Evolutionary conservation across 2,329 filamentous ascomycete species (phyloP).

Genomic region (Talaromyces amestolkiae): DNA sequence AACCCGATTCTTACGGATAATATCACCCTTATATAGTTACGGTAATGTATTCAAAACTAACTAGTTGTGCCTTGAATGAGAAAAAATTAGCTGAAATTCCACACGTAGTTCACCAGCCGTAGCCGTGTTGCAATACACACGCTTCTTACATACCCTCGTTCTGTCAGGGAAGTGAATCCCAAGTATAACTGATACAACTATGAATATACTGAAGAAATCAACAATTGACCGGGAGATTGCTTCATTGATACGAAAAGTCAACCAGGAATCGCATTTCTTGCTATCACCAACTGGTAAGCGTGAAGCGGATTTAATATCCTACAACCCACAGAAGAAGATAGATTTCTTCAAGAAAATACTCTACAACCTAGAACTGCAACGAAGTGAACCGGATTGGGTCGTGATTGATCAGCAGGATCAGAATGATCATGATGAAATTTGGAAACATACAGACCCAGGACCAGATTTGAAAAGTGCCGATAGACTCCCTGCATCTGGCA

Average conservation of each 20-base stretch:
- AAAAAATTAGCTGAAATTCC: too few relatives aligned
- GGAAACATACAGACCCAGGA: conserved; percentile 1
- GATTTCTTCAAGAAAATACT: background rate
- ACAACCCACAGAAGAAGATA: background rate
- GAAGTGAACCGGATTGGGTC: background rate
- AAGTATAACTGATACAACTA: too few relatives aligned
- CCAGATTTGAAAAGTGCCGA: background rate
- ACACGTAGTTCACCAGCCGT: too few relatives aligned
- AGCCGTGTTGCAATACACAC: too few relatives aligned
- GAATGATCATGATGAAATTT: conserved; percentile 2
- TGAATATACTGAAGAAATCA: too few relatives aligned
- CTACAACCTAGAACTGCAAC: background rate
- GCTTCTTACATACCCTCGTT: too few relatives aligned
- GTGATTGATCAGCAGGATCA: background rate
- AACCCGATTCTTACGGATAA: too few relatives aligned
- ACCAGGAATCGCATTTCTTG: background rate
- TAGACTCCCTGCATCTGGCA: background rate
- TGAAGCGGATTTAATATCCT: background rate
- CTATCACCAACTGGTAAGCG: background rate
- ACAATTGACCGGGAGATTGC: background rate
- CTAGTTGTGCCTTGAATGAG: too few relatives aligned
- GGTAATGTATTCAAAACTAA: too few relatives aligned
- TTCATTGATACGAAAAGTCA: background rate
- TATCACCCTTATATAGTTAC: too few relatives aligned
- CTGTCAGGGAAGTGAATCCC: too few relatives aligned